Evolutionary conservation across 352 stramenopile species (phyloP), one percentile per base, ranked within the genome.

Genomic region (Globisporangium canariense): DNA sequence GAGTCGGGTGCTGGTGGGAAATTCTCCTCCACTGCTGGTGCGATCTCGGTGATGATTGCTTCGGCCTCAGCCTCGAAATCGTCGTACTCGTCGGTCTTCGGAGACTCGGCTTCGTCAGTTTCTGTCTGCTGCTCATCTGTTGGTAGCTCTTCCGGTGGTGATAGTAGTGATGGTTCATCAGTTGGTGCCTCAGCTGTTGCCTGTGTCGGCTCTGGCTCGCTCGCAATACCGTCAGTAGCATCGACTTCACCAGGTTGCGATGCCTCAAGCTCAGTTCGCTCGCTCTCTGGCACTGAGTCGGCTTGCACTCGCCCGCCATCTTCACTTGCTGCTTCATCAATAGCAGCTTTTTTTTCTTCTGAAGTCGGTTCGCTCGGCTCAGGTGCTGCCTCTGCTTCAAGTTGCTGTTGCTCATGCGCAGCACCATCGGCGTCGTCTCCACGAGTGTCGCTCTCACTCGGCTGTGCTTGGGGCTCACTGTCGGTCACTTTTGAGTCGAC

Each of bases 61-160:
- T 58, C 59, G 0, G n/a, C 40, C 16, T 65, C 49, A 14, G 25
- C 25, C 6, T 65, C 60, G 41, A 65, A 53, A 20, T 59, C 62
- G 36, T 67, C 62, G 25, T 57, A 58, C 43, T 43, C n/a, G 8
- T 62, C 53, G 18, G 41, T 18, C 28, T 58, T 49, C 1, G 34
- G 13, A 38, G 34, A 16, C 11, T 51, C 49, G n/a, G 25, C 8
- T 58, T 46, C 30, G 34, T n/a, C 52, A 1, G 4, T 25, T 51
- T 53, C 56, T n/a, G 46, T 6, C 14, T 51, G 46, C 46, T 43
- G 28, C 4, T 56, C 2, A 16, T 22, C 32, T n/a, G 11, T 16
- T 36, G 4, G 11, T 25, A 5, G 11, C 1, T 41, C 30, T 57
- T 58, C 32, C 32, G 32, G 7, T 30, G n/a, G 11, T 60, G 32